Conservation (phyloP, 441 rosid genomes). For the Lagerstroemia fauriei region DNA sequence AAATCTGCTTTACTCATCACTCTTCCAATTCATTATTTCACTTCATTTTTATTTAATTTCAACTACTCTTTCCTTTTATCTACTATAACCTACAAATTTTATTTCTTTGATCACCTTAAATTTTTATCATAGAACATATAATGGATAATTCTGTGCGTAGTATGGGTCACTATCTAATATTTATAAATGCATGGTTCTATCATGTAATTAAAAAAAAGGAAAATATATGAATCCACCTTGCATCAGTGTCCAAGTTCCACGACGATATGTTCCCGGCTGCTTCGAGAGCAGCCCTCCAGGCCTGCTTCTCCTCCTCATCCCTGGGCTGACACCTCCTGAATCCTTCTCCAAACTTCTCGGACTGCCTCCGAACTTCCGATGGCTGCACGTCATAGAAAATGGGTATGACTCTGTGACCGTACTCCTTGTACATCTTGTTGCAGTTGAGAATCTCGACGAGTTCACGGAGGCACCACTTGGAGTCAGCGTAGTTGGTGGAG, state of each 20-base stretch:
- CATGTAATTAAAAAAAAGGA: background rate
- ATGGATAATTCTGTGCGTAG: no score
- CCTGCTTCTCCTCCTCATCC: background rate
- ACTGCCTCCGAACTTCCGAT: background rate
- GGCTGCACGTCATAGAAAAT: slow-evolving; percentile 9
- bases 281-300: background rate
- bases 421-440: background rate
- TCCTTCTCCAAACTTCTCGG: slow-evolving; percentile 3
- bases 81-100: no score
- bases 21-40: no score
- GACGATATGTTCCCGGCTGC: background rate
- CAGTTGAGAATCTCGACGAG: slow-evolving; percentile 4
- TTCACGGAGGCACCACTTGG: slow-evolving; percentile 17
- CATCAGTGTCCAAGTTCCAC: background rate
- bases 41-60: no score
- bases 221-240: background rate
- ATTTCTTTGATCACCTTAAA: no score
- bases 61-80: no score
- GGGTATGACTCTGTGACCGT: slow-evolving; percentile 2
- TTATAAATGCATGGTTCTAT: no score
- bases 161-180: no score
- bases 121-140: no score
- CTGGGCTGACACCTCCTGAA: background rate
- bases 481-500: slow-evolving; percentile 12
- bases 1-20: no score